Conservation (phyloP, 2,329 filamentous ascomycete genomes). For the Aspergillus amoenus region DNA sequence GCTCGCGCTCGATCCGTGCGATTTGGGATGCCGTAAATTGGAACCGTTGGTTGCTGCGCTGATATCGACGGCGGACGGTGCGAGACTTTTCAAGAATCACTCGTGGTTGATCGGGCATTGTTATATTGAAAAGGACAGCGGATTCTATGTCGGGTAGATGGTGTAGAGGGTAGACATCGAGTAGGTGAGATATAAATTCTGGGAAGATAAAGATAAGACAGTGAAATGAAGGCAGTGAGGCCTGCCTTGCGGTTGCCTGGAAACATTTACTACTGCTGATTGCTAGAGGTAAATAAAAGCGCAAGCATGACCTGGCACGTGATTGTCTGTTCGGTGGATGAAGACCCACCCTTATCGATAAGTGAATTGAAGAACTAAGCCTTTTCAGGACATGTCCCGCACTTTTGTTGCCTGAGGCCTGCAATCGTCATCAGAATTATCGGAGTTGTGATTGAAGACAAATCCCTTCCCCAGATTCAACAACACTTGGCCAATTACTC, state of each 20-base stretch:
- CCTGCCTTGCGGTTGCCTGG: slow-evolving; percentile 2
- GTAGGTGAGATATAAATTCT: neutral
- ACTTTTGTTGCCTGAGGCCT: slow-evolving; percentile 14
- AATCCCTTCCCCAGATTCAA: neutral
- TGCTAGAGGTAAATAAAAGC: neutral
- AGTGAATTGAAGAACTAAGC: slow-evolving; percentile 11
- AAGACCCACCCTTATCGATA: slow-evolving; percentile 25
- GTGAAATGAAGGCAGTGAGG: neutral
- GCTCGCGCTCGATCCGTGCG: slow-evolving; percentile 41
- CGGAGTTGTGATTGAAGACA: neutral
- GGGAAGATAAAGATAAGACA: neutral
- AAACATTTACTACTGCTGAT: neutral
- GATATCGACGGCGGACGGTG: slow-evolving; percentile 38
- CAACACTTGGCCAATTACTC: neutral
- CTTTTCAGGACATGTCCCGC: slow-evolving; percentile 17
- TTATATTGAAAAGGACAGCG: slow-evolving; percentile 10
- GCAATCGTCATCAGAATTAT: slow-evolving; percentile 4
- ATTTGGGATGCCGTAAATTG: slow-evolving; percentile 36
- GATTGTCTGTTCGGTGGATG: neutral
- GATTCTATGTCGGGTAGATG: neutral
- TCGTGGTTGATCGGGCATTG: slow-evolving; percentile 31
- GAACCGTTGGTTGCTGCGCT: slow-evolving; percentile 38
- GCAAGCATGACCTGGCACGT: neutral
- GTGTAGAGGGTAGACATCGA: slow-evolving; percentile 5
- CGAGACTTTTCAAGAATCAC: slow-evolving; percentile 40